Conservation (phyloP, 768 basidiomycete genomes). For the Rhizopogon salebrosus region DNA sequence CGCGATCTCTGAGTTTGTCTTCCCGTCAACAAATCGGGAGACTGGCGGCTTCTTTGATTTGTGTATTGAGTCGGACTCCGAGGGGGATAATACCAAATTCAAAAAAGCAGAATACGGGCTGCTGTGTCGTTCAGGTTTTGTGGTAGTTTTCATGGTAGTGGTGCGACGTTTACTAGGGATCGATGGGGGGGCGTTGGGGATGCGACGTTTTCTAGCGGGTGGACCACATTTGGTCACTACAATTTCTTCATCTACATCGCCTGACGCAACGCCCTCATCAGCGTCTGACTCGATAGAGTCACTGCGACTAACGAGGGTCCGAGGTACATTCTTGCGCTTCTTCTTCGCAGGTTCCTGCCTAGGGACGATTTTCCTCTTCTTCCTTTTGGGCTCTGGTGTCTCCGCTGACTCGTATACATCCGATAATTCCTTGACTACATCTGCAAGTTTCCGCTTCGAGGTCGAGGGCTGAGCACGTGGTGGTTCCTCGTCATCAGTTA, state of each 20-base stretch:
- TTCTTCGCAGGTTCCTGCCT: background rate
- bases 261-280: background rate
- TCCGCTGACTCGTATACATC: background rate
- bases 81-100: too few species aligned
- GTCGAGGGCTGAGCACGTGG: background rate
- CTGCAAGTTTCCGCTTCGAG: background rate
- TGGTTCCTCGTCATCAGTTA: background rate
- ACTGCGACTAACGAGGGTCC: too few species aligned
- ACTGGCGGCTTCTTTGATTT: background rate
- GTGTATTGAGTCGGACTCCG: background rate
- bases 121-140: background rate
- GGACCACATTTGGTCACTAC: background rate
- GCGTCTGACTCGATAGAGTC: slow-evolving; percentile 6
- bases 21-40: background rate
- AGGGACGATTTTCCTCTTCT: background rate
- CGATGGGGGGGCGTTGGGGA: background rate
- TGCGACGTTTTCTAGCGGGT: background rate
- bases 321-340: background rate
- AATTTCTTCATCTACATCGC: background rate
- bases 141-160: background rate
- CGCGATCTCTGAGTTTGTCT: background rate
- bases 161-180: background rate
- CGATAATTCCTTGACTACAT: background rate
- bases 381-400: background rate
- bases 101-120: background rate